Base-by-base conservation (phyloP, 169 alveolate genomes). In the Plasmodium ovale region DNA sequence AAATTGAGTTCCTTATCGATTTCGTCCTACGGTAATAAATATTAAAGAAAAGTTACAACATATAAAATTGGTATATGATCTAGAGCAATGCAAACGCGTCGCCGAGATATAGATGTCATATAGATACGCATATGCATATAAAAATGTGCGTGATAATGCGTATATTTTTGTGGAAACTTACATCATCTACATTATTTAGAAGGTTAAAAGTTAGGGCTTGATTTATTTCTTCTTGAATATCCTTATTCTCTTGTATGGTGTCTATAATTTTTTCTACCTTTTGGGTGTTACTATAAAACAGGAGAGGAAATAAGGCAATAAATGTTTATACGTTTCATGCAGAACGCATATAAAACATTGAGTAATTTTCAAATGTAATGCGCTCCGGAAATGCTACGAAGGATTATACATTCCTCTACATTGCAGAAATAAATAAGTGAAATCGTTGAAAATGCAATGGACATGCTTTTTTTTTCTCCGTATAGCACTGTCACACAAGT, bases 251-350 rank as follows among this genome's bases (percentile, higher is more conserved):
- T 58, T 93, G 94, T 72, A 93, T 71, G 42, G 92, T 90, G 44
- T 93, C 96, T 74, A 93, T 89, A 51, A 93, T 88, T 21, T 67
- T 85, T 58, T 93, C 96, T 39, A 93, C 92, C 21, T 88, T 89
- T 62, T 64, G 88, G 6, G 94, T 39, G 72, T 73, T 88, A 74
- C 92, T 93, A 67, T 64, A 73, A 39, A 49, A 47, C 12, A 47
- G 56, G 1, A 21, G 16, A 47, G 16, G 12, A 47, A 47, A 5
- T 47, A 47, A n/a, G n/a, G n/a, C n/a, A n/a, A n/a, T n/a, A n/a
- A n/a, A n/a, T n/a, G n/a, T n/a, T n/a, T n/a, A n/a, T n/a, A n/a
- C n/a, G n/a, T n/a, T n/a, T n/a, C n/a, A n/a, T n/a, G n/a, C n/a
- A n/a, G n/a, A n/a, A n/a, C n/a, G n/a, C n/a, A n/a, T n/a, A n/a